A percentile compares a stretch with the other conserved stretches of the same genome.
phyloP scores from a whole-genome alignment of 139 green algal species.

The Astrephomene gubernaculifera region DNA sequence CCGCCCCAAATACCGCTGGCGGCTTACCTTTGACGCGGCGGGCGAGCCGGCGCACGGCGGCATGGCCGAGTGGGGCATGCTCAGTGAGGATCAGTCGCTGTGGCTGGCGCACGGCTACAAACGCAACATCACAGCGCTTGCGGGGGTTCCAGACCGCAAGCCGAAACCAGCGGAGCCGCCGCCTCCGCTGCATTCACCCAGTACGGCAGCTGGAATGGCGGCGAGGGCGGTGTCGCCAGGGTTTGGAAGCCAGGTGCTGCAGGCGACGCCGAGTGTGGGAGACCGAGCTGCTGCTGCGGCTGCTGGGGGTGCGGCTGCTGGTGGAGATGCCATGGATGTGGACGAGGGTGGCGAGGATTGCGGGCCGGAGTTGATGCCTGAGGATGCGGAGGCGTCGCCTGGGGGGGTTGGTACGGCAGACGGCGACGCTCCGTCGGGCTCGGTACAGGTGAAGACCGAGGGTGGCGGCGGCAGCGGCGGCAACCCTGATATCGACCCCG shows the following conservation, averaged over 20 bases:
- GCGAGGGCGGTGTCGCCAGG: not conserved
- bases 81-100: conserved; percentile 28
- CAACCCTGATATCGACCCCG: not conserved
- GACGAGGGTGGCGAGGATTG: not conserved
- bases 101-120: conserved; percentile 47
- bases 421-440: not conserved
- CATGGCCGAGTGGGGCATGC: conserved; percentile 34
- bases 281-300: not conserved
- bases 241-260: no score
- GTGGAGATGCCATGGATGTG: not conserved
- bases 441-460: not conserved
- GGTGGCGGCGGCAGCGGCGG: not conserved
- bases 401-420: not conserved
- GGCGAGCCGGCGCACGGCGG: conserved; percentile 38
- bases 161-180: not conserved
- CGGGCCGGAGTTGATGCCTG: not conserved
- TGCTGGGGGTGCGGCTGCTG: not conserved
- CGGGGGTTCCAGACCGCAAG: conserved; percentile 35
- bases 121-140: conserved; percentile 34
- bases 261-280: not conserved
- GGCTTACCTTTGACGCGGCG: conserved; percentile 21
- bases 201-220: no score
- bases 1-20: conserved; percentile 43
- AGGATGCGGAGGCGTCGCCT: not conserved
- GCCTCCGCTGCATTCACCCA: not conserved